Evolutionary conservation across 805 yeast species (phyloP), one percentile per base, ranked within the genome.

Genomic region (Yamadazyma philogaea): DNA sequence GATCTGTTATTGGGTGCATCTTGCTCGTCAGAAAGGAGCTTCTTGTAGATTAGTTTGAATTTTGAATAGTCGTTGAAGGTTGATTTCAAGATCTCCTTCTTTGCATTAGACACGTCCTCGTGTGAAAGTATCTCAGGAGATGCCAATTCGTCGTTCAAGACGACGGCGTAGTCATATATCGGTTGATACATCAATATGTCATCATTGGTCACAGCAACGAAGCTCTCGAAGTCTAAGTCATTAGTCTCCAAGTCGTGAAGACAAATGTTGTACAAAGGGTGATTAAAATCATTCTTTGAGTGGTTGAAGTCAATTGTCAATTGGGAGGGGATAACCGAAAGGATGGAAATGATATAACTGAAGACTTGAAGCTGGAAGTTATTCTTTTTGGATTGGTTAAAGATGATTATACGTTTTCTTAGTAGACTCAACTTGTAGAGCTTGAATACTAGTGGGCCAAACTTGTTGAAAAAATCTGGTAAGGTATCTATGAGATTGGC

Each of bases 401-500:
- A 70, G 1, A 83, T 46, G 2, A 86, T 47, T 4, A 86, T 70
- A 28, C 78, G 64, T 44, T 78, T 74, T 15, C 93, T 64, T 26
- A 82, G 54, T 30, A 86, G 60, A 2, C 81, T 75, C 26, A 78
- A 68, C 59, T 81, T 84, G 80, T 83, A 86, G 4, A 82, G 57
- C 30, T 70, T 75, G 54, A 82, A 84, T 2, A 81, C 64, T 38
- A 82, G 62, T 0, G 93, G 90, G 0, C 95, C 90, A 39, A 81
- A 61, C 1, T 59, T 54, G 21, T 73, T 67, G 34, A 84, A 52
- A 30, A 81, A 60, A 10, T 64, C 58, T 1, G 76, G 68, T 15
- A 80, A 59, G n/a, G 53, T 45, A 35, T 32, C 44, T 32, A 43
- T 42, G n/a, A 54, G 50, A 10, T 49, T 43, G 28, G 35, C 10